A percentile compares a stretch with the other conserved stretches of the same genome.
Conservation (phyloP, 1,284 basidiomycete species). For the Cutaneotrichosporon sp. region DNA sequence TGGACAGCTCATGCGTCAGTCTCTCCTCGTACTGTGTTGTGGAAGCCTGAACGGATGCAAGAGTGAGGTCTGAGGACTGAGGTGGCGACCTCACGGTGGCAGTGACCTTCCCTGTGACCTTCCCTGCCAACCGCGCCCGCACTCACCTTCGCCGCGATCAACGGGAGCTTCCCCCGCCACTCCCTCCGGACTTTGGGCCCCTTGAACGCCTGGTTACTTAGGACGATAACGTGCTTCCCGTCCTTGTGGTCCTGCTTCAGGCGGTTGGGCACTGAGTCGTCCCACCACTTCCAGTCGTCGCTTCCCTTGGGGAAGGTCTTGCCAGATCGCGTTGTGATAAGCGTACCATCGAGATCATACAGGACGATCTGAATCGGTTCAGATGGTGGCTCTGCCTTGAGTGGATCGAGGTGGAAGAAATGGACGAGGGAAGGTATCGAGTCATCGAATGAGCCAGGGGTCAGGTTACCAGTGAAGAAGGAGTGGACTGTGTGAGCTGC, state of each 20-base stretch:
- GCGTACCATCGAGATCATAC: conserved; percentile 83
- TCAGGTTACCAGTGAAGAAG: conserved; percentile 19
- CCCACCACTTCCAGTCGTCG: conserved; percentile 75
- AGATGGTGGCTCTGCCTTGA: conserved; percentile 23
- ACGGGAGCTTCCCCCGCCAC: conserved; percentile 73
- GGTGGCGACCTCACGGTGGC: too few species aligned
- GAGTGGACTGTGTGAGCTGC: conserved; percentile 16
- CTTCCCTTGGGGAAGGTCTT: conserved; percentile 56
- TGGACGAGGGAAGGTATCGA: conserved; percentile 43
- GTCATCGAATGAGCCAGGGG: conserved; percentile 18
- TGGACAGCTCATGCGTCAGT: conserved; percentile 14
- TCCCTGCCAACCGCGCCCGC: not conserved
- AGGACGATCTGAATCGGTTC: conserved; percentile 63
- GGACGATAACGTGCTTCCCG: conserved; percentile 73
- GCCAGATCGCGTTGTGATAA: conserved; percentile 67
- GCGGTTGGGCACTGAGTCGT: conserved; percentile 63
- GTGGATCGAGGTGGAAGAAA: conserved; percentile 46
- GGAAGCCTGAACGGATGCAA: not conserved
- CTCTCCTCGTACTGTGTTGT: not conserved
- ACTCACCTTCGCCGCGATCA: conserved; percentile 67
- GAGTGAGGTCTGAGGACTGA: not conserved
- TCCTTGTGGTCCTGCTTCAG: conserved; percentile 62
- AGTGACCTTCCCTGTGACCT: not conserved
- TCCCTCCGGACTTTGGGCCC: conserved; percentile 55
- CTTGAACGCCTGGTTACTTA: conserved; percentile 71